These are phyloP conservation scores for Pythium brassicae DNA, from an alignment of 352 stramenopile species.

Conservation along the genomic window DNA sequence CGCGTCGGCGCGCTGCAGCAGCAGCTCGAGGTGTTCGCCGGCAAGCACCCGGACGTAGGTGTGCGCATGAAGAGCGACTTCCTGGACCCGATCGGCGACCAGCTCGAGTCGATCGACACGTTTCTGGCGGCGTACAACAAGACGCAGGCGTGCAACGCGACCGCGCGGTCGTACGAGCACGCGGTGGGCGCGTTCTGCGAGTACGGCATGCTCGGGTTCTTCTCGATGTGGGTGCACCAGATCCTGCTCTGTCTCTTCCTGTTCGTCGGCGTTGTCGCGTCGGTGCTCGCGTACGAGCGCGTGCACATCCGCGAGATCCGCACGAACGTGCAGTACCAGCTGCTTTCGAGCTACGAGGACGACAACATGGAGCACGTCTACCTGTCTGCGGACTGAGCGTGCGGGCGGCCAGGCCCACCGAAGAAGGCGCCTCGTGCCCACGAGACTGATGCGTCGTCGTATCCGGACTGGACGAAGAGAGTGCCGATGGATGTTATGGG, in stretches of 20 bases:
- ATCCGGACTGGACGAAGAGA: too few relatives aligned
- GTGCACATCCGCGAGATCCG: slow-evolving; percentile 60
- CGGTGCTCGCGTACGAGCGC: slow-evolving; percentile 75
- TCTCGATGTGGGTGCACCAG: slow-evolving; percentile 85
- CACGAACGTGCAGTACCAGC: slow-evolving; percentile 61
- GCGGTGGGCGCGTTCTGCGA: slow-evolving; percentile 64
- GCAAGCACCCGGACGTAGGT: slow-evolving; percentile 42
- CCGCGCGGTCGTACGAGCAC: slow-evolving; percentile 38
- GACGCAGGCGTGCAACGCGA: slow-evolving; percentile 45
- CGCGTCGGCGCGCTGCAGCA: slow-evolving; percentile 35
- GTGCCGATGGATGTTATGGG: too few relatives aligned
- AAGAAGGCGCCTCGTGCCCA: too few relatives aligned
- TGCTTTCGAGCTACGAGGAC: slow-evolving; percentile 77
- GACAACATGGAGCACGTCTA: slow-evolving; percentile 80
- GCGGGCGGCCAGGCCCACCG: too few relatives aligned
- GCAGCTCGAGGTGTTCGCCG: slow-evolving; percentile 45
- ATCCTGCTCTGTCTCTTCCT: slow-evolving; percentile 74
- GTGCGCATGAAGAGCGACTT: slow-evolving; percentile 69
- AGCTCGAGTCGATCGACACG: slow-evolving; percentile 31
- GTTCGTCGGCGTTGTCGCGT: slow-evolving; percentile 65
- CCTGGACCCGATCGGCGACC: slow-evolving; percentile 56
- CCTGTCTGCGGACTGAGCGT: slow-evolving; percentile 49
- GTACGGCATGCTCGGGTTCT: slow-evolving; percentile 79
- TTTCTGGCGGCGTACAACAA: slow-evolving; percentile 29
- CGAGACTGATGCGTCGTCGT: too few relatives aligned